phyloP scores from a whole-genome alignment of 805 yeast genomes.

The Saturnispora serradocipensis region DNA sequence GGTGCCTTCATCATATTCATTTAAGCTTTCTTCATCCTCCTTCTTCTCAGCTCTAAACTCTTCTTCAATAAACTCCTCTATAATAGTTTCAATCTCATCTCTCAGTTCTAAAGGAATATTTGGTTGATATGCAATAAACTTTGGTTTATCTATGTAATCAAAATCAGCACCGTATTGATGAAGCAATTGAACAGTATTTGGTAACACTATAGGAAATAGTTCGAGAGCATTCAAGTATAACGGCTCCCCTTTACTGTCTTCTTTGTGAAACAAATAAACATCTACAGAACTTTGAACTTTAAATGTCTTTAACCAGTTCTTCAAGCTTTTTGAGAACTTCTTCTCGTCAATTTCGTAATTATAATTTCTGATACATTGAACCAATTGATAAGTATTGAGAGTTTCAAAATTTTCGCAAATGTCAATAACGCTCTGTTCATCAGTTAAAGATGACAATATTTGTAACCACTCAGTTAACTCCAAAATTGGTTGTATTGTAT shows the following conservation, averaged over 20 bases:
- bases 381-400: slow-evolving; percentile 61
- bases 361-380: slow-evolving; percentile 65
- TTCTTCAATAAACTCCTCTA: slow-evolving; percentile 31
- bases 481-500: slow-evolving; percentile 61
- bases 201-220: slow-evolving; percentile 53
- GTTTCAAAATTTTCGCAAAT: slow-evolving; percentile 44
- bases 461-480: slow-evolving; percentile 88
- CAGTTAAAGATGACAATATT: slow-evolving; percentile 56
- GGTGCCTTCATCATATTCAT: not conserved
- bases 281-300: slow-evolving; percentile 13
- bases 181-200: slow-evolving; percentile 64
- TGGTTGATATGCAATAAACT: slow-evolving; percentile 59
- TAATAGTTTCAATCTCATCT: slow-evolving; percentile 64
- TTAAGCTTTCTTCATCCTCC: not conserved
- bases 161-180: slow-evolving; percentile 70
- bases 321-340: slow-evolving; percentile 48
- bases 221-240: slow-evolving; percentile 39
- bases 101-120: slow-evolving; percentile 57
- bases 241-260: slow-evolving; percentile 26
- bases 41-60: slow-evolving; percentile 19
- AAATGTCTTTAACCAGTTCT: slow-evolving; percentile 33
- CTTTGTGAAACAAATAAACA: slow-evolving; percentile 15
- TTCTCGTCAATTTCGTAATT: slow-evolving; percentile 77
- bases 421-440: slow-evolving; percentile 47
- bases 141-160: slow-evolving; percentile 47